A percentile compares a stretch with the other conserved stretches of the same genome.
These are phyloP conservation scores for Botrytis medusae DNA, from an alignment of 2,329 filamentous ascomycete species.

Conservation along the genomic window DNA sequence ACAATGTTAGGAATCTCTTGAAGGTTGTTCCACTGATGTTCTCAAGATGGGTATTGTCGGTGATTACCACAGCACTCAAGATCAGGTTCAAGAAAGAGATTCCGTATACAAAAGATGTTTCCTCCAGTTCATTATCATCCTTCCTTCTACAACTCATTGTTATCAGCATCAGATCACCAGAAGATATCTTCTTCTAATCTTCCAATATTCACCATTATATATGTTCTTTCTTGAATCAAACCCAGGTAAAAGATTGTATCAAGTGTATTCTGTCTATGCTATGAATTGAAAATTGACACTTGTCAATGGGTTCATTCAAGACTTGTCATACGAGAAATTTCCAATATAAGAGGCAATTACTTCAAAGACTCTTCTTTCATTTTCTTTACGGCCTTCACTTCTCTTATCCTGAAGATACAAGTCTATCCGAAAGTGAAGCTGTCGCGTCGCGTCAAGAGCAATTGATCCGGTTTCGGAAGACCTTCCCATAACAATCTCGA, in stretches of 20 bases:
- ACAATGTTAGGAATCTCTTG: background rate
- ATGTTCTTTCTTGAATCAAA: background rate
- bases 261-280: too few species aligned
- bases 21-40: background rate
- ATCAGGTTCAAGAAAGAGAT: too few species aligned
- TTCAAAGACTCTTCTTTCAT: too few species aligned
- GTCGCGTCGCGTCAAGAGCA: background rate
- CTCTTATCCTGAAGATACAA: background rate
- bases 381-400: background rate
- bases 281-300: too few species aligned
- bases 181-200: background rate
- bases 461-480: background rate
- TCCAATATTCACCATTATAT: background rate
- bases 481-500: background rate
- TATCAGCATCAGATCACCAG: background rate
- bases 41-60: background rate
- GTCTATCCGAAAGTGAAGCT: background rate
- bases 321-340: background rate
- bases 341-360: too few species aligned
- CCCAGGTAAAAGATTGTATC: background rate
- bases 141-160: background rate
- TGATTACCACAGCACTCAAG: background rate
- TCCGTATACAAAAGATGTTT: background rate
- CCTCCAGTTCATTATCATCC: accelerated
- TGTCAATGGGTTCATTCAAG: too few species aligned